phyloP scores from a whole-genome alignment of 2,329 filamentous ascomycete species.

The Calonectria montana region DNA sequence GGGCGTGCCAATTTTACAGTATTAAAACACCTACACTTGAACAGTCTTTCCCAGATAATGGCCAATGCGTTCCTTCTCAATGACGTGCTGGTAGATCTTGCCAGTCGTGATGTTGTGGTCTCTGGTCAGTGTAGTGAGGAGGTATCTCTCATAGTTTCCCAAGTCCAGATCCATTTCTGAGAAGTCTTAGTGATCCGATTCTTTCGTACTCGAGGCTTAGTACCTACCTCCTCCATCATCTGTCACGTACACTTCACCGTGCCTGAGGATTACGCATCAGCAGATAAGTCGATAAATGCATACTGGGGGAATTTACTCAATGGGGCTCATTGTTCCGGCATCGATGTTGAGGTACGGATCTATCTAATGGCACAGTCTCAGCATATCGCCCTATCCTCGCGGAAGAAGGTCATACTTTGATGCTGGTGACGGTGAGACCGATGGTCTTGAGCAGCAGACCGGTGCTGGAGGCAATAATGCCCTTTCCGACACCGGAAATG shows the following conservation, averaged over 20 bases:
- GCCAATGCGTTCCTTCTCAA: conserved; percentile 69
- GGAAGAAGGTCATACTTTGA: conserved; percentile 3
- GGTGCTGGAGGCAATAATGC: conserved; percentile 1
- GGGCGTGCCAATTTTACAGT: background rate
- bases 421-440: conserved; percentile 5
- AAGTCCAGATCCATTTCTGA: conserved; percentile 62
- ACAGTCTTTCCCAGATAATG: conserved; percentile 81
- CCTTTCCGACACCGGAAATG: conserved; percentile 2
- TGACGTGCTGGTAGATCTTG: conserved; percentile 82
- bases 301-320: background rate
- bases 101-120: conserved; percentile 96
- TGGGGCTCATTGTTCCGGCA: conserved; percentile 5
- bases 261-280: background rate
- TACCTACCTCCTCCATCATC: background rate
- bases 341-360: conserved; percentile 5
- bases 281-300: background rate
- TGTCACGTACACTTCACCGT: background rate
- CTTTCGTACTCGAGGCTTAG: background rate
- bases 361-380: conserved; percentile 1
- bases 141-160: conserved; percentile 65
- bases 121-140: background rate
- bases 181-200: background rate
- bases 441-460: conserved; percentile 6
- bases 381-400: background rate
- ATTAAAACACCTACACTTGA: conserved; percentile 23